Base-by-base conservation (phyloP, 2,329 filamentous ascomycete species). In the Botryotinia narcissicola region DNA sequence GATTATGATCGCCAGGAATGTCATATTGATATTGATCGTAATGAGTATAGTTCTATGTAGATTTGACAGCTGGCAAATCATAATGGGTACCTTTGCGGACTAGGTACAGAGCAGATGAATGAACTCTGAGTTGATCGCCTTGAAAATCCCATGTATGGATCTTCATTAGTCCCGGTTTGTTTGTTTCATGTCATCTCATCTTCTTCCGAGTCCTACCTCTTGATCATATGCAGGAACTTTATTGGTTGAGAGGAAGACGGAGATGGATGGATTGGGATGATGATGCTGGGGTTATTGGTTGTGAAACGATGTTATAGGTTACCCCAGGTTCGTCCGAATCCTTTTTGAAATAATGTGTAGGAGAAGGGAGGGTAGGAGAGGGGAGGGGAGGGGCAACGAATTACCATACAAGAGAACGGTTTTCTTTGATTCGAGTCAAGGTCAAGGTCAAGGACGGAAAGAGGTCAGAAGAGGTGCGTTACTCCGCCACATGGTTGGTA, bases 151-250 rank as follows among this genome's bases (percentile, higher is more conserved):
- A 62, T 37, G 14, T 51, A 51, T 51, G 25, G 48, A 51, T 51
- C 48, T 51, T 51, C 48, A 51, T 14, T 51, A n/a, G 48, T 51
- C 48, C 25, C 25, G 12, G 12, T n/a, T 62, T 22, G 14, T n/a
- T n/a, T n/a, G 25, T 62, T 40, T 62, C 60, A 62, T 66, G 22
- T 66, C 63, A 48, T 51, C 63, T 37, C 63, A 67, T 67, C 63
- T 51, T 67, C n/a, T 51, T n/a, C 44, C 22, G 2, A 37, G 29
- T 51, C 32, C 44, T 35, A 67, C 44, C 32, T 35, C 37, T 1
- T 29, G 5, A 37, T n/a, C 2, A 32, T 22, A 35, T 67, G 32
- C 29, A 37, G 14, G 2, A 25, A 51, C 32, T 37, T 51, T 9
- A 51, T 29, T 51, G 63, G 29, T 37, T 25, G 12, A 51, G 44